Conservation (phyloP, 192 early-diverging fungal species). For the Backusella luteola region DNA sequence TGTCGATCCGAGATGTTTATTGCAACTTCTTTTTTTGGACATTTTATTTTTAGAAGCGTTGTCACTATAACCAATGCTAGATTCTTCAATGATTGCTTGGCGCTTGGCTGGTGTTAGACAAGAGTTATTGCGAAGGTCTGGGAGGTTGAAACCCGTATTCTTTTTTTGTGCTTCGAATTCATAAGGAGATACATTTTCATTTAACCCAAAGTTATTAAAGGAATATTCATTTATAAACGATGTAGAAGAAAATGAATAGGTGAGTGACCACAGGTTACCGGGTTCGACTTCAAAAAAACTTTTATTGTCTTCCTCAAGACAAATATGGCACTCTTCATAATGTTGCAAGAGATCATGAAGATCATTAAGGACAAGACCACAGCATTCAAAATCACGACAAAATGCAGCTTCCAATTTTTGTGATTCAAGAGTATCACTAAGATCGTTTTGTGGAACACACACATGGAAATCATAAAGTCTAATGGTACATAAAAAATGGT, state of each 20-base stretch:
- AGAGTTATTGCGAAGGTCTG: slow-evolving; percentile 8
- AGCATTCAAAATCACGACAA: slow-evolving; percentile 95
- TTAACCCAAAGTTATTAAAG: slow-evolving; percentile 3
- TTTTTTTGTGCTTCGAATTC: slow-evolving; percentile 24
- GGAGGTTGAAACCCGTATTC: slow-evolving; percentile 21
- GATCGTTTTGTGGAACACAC: slow-evolving; percentile 16
- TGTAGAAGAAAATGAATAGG: slow-evolving; percentile 6
- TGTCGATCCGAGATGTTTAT: background rate
- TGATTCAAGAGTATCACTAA: slow-evolving; percentile 42
- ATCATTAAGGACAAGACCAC: slow-evolving; percentile 82
- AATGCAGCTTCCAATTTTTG: slow-evolving; percentile 79
- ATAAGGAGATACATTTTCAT: background rate
- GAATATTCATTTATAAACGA: background rate
- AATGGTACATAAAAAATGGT: background rate
- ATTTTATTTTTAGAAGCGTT: background rate
- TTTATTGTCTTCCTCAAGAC: slow-evolving; percentile 64
- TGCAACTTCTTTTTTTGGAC: slow-evolving; percentile 15
- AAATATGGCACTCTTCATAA: slow-evolving; percentile 92
- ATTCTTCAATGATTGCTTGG: background rate
- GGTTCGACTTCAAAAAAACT: slow-evolving; percentile 29
- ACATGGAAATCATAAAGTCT: slow-evolving; percentile 30
- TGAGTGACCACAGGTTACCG: background rate
- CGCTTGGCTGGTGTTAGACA: background rate
- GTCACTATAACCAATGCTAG: background rate
- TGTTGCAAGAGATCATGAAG: slow-evolving; percentile 95